A percentile compares a stretch with the other conserved stretches of the same genome.
These are phyloP conservation scores for Paraconiothyrium sp. DNA, from an alignment of 2,329 filamentous ascomycete genomes.

Conservation along the genomic window DNA sequence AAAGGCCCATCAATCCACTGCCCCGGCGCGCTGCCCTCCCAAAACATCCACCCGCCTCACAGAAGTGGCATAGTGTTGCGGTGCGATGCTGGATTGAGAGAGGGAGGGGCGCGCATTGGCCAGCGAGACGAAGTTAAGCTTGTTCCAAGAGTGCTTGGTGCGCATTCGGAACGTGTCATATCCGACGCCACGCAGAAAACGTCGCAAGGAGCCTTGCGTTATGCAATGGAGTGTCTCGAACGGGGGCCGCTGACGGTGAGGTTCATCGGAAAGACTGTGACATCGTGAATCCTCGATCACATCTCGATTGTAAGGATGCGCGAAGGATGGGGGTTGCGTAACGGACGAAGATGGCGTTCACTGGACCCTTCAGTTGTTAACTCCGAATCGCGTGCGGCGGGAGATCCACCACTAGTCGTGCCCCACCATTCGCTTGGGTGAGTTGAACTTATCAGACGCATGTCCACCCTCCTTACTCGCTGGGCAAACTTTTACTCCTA, in stretches of 20 bases:
- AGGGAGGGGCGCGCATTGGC: slow-evolving; percentile 29
- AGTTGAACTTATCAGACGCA: neutral
- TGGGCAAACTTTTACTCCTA: neutral
- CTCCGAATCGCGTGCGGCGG: slow-evolving; percentile 3
- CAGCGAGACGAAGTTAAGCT: slow-evolving; percentile 38
- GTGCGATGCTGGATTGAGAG: slow-evolving; percentile 18
- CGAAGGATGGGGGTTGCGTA: neutral
- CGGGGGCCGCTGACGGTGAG: neutral
- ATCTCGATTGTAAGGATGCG: neutral
- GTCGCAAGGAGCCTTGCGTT: slow-evolving; percentile 34
- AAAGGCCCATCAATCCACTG: slow-evolving; percentile 1
- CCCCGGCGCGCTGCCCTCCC: slow-evolving; percentile 9
- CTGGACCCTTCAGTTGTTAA: neutral
- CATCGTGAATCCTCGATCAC: too few species aligned
- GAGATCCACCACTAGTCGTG: neutral
- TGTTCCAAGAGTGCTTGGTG: slow-evolving; percentile 40
- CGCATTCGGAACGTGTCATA: slow-evolving; percentile 43
- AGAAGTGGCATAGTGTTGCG: neutral
- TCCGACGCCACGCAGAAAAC: slow-evolving; percentile 44
- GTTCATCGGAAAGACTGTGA: neutral
- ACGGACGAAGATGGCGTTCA: neutral
- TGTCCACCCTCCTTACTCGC: neutral
- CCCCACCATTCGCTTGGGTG: neutral
- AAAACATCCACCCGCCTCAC: slow-evolving; percentile 8
- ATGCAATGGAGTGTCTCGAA: slow-evolving; percentile 16